Evolutionary conservation across 139 green algal species (phyloP), one percentile per base, ranked within the genome.

Genomic region (Gonium pectorale): DNA sequence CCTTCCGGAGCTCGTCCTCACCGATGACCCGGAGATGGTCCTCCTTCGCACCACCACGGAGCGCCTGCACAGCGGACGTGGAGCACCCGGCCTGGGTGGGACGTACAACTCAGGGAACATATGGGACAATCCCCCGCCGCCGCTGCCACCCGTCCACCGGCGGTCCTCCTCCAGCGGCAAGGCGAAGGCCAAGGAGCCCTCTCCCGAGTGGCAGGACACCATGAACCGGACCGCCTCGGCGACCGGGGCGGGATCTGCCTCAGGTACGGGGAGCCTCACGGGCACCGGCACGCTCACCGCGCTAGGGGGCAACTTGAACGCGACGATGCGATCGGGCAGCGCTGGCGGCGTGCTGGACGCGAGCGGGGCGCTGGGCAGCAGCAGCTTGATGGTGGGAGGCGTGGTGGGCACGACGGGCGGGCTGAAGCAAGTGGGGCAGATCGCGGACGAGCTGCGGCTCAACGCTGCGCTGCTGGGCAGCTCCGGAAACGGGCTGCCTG

Each of bases 1-100:
- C 2, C 56, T 88, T 15, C 66, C 79, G 24, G 82, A 91, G 71
- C 88, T 91, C n/a, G 74, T 89, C 27, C 80, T 91, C 6, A 52
- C 73, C 7, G 73, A 88, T 24, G 88, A 91, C 54, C 40, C 80
- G 22, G 63, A 84, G 29, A 19, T 41, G 5, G 78, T 33, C 2
- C 31, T n/a, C 11, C 24, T 63, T 3, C 41, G 68, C 8, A 27
- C 27, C 11, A 41, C 8, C 43, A 43, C 68, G 26, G 68, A 77
- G 2, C 24, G 29, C 1, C 8, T 43, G 43, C 15, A 27, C 68
- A 11, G 26, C 27, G 68, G 68, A 13, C 13, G 49, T 17, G 17
- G 17, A 56, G 49, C n/a, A n/a, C 67, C 67, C 5, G 11, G 0
- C 40, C 40, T 40, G 29, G 67, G 67, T 41, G 80, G 80, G n/a